These are phyloP conservation scores for Sesbania bispinosa DNA, from an alignment of 306 rosid genomes.

Conservation along the genomic window DNA sequence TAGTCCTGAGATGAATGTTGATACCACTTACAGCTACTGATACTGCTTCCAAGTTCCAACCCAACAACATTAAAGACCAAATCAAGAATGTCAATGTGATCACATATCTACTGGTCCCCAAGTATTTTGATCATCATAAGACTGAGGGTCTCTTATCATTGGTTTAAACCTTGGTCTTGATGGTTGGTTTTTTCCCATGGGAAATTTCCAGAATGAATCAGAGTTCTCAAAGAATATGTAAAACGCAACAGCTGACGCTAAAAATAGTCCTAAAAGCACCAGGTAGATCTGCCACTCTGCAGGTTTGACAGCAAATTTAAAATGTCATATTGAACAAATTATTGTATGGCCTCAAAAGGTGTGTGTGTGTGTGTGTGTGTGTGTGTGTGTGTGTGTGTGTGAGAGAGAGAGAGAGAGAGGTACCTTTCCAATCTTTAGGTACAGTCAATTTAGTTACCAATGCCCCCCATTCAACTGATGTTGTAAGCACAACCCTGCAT, in stretches of 20 bases:
- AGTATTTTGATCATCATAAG: slow-evolving; percentile 55
- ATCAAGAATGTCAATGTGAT: slow-evolving; percentile 8
- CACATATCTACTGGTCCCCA: slow-evolving; percentile 80
- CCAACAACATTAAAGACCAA: neutral
- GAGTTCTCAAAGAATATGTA: slow-evolving; percentile 87
- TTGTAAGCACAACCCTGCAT: slow-evolving; percentile 74
- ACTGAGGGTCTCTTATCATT: slow-evolving; percentile 42
- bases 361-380: neutral
- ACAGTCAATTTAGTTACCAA: slow-evolving; percentile 80
- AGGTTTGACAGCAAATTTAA: slow-evolving; percentile 29
- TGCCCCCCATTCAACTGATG: slow-evolving; percentile 88
- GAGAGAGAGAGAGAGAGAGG: slow-evolving; percentile 17
- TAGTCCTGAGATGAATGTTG: slow-evolving; percentile 24
- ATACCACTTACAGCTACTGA: slow-evolving; percentile 8
- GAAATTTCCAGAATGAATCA: slow-evolving; percentile 89
- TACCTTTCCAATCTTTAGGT: slow-evolving; percentile 98
- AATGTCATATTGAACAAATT: neutral
- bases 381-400: neutral
- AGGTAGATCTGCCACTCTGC: slow-evolving; percentile 99
- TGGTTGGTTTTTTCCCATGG: slow-evolving; percentile 60
- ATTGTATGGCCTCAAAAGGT: neutral
- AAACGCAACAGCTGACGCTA: slow-evolving; percentile 68
- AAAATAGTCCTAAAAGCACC: slow-evolving; percentile 69
- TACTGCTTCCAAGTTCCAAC: slow-evolving; percentile 8
- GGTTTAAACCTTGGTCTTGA: slow-evolving; percentile 52